Evolutionary conservation across 352 stramenopile genomes (phyloP).

Genomic region (Phytophthora cryptogea): DNA sequence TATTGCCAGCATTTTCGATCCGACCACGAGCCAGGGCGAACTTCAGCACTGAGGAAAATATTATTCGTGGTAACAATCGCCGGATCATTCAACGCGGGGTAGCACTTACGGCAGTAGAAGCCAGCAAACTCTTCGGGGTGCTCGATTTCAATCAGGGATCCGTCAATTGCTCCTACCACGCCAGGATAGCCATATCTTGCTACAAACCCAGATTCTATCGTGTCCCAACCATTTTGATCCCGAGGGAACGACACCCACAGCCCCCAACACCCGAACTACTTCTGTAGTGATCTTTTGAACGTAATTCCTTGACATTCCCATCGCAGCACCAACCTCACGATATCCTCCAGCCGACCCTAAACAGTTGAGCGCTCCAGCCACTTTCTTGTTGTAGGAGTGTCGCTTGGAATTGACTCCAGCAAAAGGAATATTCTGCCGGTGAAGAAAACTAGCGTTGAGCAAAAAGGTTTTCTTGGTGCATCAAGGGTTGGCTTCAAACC

Average conservation of each 20-base stretch:
- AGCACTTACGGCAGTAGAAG: conserved; percentile 4
- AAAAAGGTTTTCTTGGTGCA: conserved; percentile 6
- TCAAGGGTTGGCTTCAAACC: conserved; percentile 10
- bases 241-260: neutral
- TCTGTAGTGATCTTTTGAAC: conserved; percentile 15
- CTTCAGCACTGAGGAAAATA: neutral
- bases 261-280: conserved; percentile 3
- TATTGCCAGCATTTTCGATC: neutral
- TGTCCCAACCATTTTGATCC: neutral
- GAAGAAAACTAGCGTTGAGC: neutral
- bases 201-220: neutral
- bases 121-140: conserved; percentile 1
- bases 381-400: conserved; percentile 14
- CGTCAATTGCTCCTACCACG: conserved; percentile 4
- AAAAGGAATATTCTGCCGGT: neutral
- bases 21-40: neutral
- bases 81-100: conserved; percentile 6
- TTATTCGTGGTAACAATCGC: conserved; percentile 3
- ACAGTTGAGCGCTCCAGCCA: conserved; percentile 7
- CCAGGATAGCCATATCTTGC: conserved; percentile 2
- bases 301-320: conserved; percentile 16
- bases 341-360: conserved; percentile 1
- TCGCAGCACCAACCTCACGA: conserved; percentile 8
- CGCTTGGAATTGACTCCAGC: neutral
- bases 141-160: conserved; percentile 6